phyloP scores from a whole-genome alignment of 1,284 basidiomycete genomes.

The Cronartium ribicola region DNA sequence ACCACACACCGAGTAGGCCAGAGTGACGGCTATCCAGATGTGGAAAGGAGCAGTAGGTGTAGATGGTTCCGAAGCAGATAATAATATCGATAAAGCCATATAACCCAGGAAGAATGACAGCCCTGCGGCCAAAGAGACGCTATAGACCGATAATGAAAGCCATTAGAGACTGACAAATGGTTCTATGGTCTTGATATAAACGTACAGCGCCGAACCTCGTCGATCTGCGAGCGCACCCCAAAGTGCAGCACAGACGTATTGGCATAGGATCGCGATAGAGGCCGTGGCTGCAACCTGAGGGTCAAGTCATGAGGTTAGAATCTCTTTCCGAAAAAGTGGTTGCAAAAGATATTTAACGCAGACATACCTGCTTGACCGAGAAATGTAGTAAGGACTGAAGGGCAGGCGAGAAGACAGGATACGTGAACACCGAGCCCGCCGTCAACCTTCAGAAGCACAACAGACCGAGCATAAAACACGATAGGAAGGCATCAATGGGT shows the following conservation, averaged over 20 bases:
- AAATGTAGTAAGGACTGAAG: slow-evolving; percentile 29
- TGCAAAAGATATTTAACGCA: background rate
- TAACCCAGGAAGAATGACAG: slow-evolving; percentile 23
- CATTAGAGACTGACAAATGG: background rate
- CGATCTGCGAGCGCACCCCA: slow-evolving; percentile 33
- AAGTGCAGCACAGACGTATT: slow-evolving; percentile 20
- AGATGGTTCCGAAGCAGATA: background rate
- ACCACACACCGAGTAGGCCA: slow-evolving; percentile 31
- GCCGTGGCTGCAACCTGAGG: slow-evolving; percentile 23
- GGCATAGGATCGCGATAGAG: slow-evolving; percentile 21
- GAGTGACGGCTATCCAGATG: slow-evolving; percentile 12
- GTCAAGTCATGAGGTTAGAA: background rate
- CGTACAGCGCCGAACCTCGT: slow-evolving; percentile 21
- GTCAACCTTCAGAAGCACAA: background rate
- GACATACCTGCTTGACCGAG: slow-evolving; percentile 2
- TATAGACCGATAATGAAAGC: slow-evolving; percentile 1
- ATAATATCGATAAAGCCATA: slow-evolving; percentile 12
- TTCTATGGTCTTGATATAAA: background rate
- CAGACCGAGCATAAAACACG: background rate
- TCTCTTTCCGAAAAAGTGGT: background rate
- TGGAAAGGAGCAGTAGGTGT: background rate
- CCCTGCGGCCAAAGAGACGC: slow-evolving; percentile 24
- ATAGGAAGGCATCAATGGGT: background rate
- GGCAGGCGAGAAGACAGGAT: slow-evolving; percentile 18
- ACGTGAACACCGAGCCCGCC: background rate